Evolutionary conservation across 108 stramenopile species (phyloP).

Genomic region (Cyclostephanos tholiformis): DNA sequence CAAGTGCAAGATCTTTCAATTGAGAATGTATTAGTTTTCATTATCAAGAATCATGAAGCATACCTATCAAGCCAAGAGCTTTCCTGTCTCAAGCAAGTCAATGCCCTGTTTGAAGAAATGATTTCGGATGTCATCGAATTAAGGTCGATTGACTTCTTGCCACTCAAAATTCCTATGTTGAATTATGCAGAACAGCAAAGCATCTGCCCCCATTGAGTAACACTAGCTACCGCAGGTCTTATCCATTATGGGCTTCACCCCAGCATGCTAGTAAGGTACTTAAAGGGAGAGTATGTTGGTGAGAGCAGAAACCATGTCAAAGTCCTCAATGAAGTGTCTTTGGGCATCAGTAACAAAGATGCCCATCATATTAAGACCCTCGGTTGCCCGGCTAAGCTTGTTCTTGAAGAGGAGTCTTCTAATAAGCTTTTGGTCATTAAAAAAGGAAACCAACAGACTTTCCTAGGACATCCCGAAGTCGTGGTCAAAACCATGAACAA

Average conservation of each 20-base stretch:
- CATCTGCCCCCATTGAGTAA: not conserved
- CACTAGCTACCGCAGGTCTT: not conserved
- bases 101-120: not conserved
- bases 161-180: not conserved
- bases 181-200: not conserved
- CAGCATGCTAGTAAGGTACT: not conserved
- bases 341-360: not conserved
- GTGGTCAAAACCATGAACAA: too few species aligned
- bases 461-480: too few species aligned
- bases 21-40: not conserved
- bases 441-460: slow-evolving; percentile 1
- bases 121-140: not conserved
- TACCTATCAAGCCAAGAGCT: not conserved
- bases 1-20: not conserved
- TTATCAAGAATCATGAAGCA: not conserved
- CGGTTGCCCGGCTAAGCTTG: not conserved
- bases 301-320: not conserved
- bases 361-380: not conserved
- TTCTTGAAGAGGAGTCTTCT: not conserved
- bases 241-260: slow-evolving; percentile 18
- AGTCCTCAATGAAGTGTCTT: not conserved
- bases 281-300: slow-evolving; percentile 8
- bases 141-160: not conserved
- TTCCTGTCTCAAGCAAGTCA: not conserved
- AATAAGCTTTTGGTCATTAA: not conserved